These are phyloP conservation scores for Xylaria nigripes DNA, from an alignment of 495 filamentous ascomycete genomes.

Conservation along the genomic window DNA sequence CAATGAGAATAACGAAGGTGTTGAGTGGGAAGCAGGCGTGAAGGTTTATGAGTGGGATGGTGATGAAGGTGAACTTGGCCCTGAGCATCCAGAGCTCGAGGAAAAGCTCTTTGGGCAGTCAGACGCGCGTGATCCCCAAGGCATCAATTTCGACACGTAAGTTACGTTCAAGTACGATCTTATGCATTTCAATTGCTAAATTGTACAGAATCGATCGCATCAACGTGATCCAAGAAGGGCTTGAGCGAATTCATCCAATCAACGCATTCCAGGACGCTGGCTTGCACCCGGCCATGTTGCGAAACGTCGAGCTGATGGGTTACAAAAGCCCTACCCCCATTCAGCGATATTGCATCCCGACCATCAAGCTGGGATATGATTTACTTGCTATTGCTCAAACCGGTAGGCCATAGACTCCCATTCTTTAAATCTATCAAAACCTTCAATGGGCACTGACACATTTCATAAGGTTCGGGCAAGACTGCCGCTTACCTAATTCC, in stretches of 20 bases:
- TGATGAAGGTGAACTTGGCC: constrained; percentile 79
- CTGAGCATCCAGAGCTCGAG: constrained; percentile 59
- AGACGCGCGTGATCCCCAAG: constrained; percentile 26
- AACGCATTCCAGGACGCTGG: constrained; percentile 64
- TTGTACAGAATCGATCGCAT: constrained; percentile 46
- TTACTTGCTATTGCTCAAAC: constrained; percentile 86
- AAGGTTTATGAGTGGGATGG: constrained; percentile 75
- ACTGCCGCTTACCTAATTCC: constrained; percentile 90
- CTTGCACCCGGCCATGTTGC: constrained; percentile 72
- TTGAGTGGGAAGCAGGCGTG: constrained; percentile 41
- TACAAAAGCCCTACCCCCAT: constrained; percentile 69
- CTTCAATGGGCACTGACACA: background rate
- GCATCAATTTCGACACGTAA: constrained; percentile 44
- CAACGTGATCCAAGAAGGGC: constrained; percentile 52
- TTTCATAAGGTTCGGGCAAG: constrained; percentile 74
- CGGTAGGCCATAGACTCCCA: constrained; percentile 47
- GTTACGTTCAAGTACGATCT: constrained; percentile 9
- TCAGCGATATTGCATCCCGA: constrained; percentile 74
- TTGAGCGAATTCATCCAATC: constrained; percentile 45
- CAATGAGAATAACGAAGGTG: constrained; percentile 27
- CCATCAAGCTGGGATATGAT: constrained; percentile 63
- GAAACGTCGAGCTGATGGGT: constrained; percentile 64
- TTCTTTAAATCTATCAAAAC: background rate
- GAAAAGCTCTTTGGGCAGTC: constrained; percentile 56
- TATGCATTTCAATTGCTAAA: background rate